Base-by-base conservation (phyloP, 2,329 filamentous ascomycete genomes). In the Colletotrichum musicola region DNA sequence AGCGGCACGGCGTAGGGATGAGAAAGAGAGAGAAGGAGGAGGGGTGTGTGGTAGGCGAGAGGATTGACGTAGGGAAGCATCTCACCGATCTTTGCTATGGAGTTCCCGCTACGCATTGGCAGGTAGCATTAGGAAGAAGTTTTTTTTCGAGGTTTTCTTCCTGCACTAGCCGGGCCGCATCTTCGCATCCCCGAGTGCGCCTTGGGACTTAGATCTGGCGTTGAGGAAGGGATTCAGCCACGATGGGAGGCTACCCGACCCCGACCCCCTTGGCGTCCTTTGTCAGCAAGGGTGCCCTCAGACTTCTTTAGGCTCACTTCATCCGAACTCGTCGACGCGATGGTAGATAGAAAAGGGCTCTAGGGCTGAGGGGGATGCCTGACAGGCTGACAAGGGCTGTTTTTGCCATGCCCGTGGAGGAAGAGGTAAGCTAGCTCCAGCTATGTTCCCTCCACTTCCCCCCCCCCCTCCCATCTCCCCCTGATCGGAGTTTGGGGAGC, bases 21-120 rank as follows among this genome's bases (percentile, higher is more conserved):
- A 25, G 47, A 10, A 2, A 20, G 53, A 56, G 13, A 35, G 18
- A 38, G 14, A n/a, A 40, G 22, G 47, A 49, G 22, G 9, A 14
- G 56, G 50, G 20, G 18, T 16, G 6, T 16, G 6, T 16, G 20
- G 38, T 9, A 42, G 44, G 44, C 9, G 30, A 13, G 22, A 35
- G 59, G 46, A 18, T 59, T 59, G 55, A 47, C 46, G 62, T 53
- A 51, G 42, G 42, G 16, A 6, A 42, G 30, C 30, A 57, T 40
- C 25, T 56, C 40, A 49, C 40, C 53, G 35, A 64, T 57, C 40
- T 42, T 42, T n/a, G 14, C 4, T 10, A 25, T 35, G 6, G 40
- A 42, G 13, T n/a, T 42, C 40, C 40, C 40, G 40, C 40, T 42
- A 13, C 14, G 16, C 16, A 6, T 42, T 42, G 13, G 40, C 10